Base-by-base conservation (phyloP, 345 rosid genomes). In the Firmiana major region DNA sequence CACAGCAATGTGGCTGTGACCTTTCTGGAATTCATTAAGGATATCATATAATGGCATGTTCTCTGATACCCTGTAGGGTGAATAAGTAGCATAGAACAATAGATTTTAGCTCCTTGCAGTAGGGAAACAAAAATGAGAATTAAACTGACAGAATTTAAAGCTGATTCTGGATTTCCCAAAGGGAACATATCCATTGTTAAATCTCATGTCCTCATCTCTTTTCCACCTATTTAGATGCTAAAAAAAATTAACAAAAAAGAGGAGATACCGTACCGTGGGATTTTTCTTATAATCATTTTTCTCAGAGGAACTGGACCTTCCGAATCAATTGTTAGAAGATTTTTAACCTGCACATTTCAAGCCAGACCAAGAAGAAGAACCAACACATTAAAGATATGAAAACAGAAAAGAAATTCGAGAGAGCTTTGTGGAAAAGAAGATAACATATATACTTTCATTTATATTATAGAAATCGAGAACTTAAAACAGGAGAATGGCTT, bases 1-100 rank as follows among this genome's bases (percentile, higher is more conserved):
- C 63, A 88, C 97, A 43, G 98, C 98, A 79, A 95, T 87, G 84
- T 95, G 99, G 84, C 98, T 95, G 82, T 95, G 99, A 62, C 99
- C 97, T 81, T 95, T 93, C 86, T 95, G 99, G 66, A 95, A 95
- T 85, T 92, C 96, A 75, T 95, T 95, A 63, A 95, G 90, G 80
- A 95, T 93, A 81, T 95, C 98, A 67, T 95, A 93, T 22, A 95
- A 79, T 42, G 98, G 99, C 91, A 93, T 88, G 79, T 90, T 85
- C 76, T 86, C 99, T 16, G 94, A 86, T 71, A 95, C 97, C 86
- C 98, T 95, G 82, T 3, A 80, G 12, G 71, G 75, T 69, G 65
- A 58, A 79, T 53, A 64, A 43, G 75, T 63, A 63, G 26, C 70
- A 73, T 49, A 74, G 19, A 77, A 60, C 19, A 72, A 65, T 57